Base-by-base conservation (phyloP, 2,329 filamentous ascomycete genomes). In the Sarocladium oryzae region DNA sequence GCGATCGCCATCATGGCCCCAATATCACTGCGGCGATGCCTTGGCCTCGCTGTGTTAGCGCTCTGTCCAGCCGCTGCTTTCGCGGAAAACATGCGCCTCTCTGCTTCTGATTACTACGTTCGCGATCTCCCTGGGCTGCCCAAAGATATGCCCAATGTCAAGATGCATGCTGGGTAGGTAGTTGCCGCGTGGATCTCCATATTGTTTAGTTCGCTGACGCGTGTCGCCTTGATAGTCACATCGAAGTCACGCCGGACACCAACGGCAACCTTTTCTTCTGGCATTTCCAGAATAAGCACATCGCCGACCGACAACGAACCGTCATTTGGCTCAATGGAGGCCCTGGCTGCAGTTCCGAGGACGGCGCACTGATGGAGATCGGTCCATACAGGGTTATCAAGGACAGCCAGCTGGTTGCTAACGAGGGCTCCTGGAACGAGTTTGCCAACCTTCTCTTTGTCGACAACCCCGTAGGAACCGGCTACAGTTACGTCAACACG, bases 221-320 rank as follows among this genome's bases (percentile, higher is more conserved):
- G 51, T 55, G 37, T 23, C 43, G 21, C 11, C 23, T 16, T 30
- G 52, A 6, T 65, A 96, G 90, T 51, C 93, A 99, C 72, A 86
- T 99, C 67, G 91, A 97, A 70, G 79, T 99, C 61, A 87, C 84
- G 30, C 81, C 86, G 18, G 84, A 89, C 58, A 81, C 86, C 66
- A 89, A 97, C 65, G 92, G 89, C 59, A 95, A 97, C 68, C 72
- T 99, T 16, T 99, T 97, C 76, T 99, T 99, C 76, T 99, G 93
- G 93, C 89, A 96, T 63, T 96, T 88, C 66, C 84, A 96, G 66
- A 97, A 97, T 66, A 81, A 88, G 59, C 93, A 99, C 67, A 96
- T 99, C 58, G 92, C 90, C 52, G 88, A 97, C 65, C 82, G 80
- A 60, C 88, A 93, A 66, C 82, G 93, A 53, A 96, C 91, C 2